Evolutionary conservation across 2,329 filamentous ascomycete genomes (phyloP).

Genomic region (Dothiorella sarmentorum): DNA sequence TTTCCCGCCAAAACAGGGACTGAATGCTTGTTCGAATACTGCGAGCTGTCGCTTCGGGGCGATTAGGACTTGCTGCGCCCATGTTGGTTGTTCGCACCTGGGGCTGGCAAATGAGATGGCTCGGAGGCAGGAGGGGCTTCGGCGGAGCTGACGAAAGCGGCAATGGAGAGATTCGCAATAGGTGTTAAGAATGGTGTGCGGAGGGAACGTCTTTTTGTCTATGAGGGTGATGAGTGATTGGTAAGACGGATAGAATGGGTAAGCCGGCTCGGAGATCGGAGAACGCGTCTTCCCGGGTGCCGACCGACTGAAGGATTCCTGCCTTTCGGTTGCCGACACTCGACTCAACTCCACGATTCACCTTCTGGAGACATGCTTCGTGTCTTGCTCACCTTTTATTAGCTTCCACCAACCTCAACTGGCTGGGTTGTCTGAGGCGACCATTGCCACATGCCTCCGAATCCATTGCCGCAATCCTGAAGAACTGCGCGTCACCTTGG

Average conservation of each 20-base stretch:
- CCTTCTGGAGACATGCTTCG: too few species aligned
- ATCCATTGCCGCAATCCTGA: too few species aligned
- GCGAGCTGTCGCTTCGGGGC: neutral
- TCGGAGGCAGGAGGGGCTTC: neutral
- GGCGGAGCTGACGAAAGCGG: neutral
- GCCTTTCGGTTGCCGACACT: too few species aligned
- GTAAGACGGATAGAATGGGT: conserved; percentile 6
- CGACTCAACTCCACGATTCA: too few species aligned
- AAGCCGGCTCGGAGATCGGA: conserved; percentile 5
- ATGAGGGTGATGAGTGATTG: neutral
- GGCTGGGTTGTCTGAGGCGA: too few species aligned
- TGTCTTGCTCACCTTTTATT: too few species aligned
- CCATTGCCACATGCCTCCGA: too few species aligned
- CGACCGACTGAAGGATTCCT: too few species aligned
- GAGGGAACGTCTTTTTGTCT: neutral
- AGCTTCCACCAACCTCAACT: too few species aligned
- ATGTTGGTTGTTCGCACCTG: neutral
- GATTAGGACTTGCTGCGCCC: neutral
- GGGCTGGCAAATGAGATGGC: neutral
- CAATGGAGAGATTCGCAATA: neutral
- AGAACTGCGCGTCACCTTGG: too few species aligned
- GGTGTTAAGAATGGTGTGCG: neutral
- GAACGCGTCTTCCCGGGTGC: neutral
- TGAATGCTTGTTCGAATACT: neutral
- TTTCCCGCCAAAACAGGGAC: neutral